Evolutionary conservation across 805 yeast species (phyloP), one percentile per base, ranked within the genome.

Genomic region (Wickerhamiella australiensis): DNA sequence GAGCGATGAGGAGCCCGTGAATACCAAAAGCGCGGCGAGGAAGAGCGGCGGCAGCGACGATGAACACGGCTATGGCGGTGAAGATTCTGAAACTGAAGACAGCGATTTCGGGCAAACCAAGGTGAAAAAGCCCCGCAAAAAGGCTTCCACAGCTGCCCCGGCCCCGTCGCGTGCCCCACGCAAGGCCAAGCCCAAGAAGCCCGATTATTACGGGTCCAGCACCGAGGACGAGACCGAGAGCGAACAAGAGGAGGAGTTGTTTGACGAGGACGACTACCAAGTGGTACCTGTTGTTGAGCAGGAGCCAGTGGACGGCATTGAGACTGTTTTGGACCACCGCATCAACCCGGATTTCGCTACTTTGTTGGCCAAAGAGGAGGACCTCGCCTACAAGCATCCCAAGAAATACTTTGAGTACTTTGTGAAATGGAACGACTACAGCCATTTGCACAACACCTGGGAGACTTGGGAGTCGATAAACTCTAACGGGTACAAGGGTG

Each of bases 371-470:
- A 59, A 58, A 50, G 68, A 61, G 50, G 60, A 59, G 35, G 55
- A 53, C 18, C 61, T 36, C 45, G 61, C 47, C 42, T 69, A 71
- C 49, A 54, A 78, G 13, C 65, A 69, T 44, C 80, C 85, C 38
- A 82, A 81, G 57, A 68, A 68, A 47, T 78, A 76, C 52, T 80
- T 71, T 59, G 76, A 75, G 56, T 73, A 77, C 48, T 50, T 40
- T 36, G 72, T 92, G 57, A 92, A 92, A 67, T 92, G 99, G 98
- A 72, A 76, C 17, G 85, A 77, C 49, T 72, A 78, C 54, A 84
- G 96, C 12, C 97, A 92, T 68, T 71, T 92, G 54, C 99, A 92
- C 67, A 92, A 90, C 64, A 81, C 95, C 0, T 92, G 96, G 96
- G 95, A 88, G 62, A 63, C 76, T 1, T 87, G 82, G 66, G 67